Conservation (phyloP, 306 rosid genomes). For the Dryas alaskensis region DNA sequence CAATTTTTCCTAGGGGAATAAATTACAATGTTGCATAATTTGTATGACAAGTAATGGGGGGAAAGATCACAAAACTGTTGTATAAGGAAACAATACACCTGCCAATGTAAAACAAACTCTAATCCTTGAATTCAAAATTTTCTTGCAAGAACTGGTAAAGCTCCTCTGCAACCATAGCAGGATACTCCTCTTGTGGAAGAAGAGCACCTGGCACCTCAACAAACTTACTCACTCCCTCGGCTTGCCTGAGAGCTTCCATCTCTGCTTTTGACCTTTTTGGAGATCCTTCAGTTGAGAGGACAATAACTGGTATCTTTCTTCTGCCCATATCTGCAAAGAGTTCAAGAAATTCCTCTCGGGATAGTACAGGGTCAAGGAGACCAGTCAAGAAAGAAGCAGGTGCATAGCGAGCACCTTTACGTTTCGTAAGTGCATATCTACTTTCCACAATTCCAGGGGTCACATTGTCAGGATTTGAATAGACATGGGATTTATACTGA, state of each 20-base stretch:
- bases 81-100: background rate
- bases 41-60: background rate
- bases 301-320: constrained; percentile 63
- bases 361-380: constrained; percentile 66
- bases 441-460: constrained; percentile 70
- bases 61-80: background rate
- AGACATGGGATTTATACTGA: constrained; percentile 90
- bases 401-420: constrained; percentile 78
- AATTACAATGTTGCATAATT: background rate
- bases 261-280: constrained; percentile 97
- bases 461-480: constrained; percentile 79
- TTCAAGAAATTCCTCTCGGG: constrained; percentile 81
- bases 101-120: background rate
- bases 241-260: constrained; percentile 89
- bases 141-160: constrained; percentile 73
- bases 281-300: constrained; percentile 64
- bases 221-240: constrained; percentile 83
- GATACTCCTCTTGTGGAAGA: constrained; percentile 97
- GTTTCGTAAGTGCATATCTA: constrained; percentile 73
- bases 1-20: constrained; percentile 16
- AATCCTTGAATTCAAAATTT: constrained; percentile 35
- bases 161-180: constrained; percentile 66
- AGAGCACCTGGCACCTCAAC: constrained; percentile 88
- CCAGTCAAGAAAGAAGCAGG: constrained; percentile 94
- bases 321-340: constrained; percentile 69